Percentiles rank a stretch among this genome's conserved stretches.
phyloP scores from a whole-genome alignment of 345 rosid genomes.

The Conringia planisiliqua region DNA sequence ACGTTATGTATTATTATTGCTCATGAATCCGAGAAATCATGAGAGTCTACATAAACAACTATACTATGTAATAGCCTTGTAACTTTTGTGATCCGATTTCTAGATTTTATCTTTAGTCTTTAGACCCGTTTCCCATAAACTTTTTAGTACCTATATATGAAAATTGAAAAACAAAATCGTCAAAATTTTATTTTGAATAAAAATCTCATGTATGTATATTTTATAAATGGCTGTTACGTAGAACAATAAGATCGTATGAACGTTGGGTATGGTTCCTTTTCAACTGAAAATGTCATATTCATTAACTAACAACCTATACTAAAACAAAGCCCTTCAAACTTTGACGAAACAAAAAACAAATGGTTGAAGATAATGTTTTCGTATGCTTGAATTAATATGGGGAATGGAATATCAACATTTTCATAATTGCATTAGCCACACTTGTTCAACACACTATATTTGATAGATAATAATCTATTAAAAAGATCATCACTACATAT shows the following conservation, averaged over 20 bases:
- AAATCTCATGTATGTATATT: background rate
- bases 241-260: conserved; percentile 6
- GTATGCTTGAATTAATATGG: background rate
- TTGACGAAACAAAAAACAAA: background rate
- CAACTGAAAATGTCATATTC: conserved; percentile 17
- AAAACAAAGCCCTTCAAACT: background rate
- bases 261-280: conserved; percentile 18
- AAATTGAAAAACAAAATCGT: background rate
- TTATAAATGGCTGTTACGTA: conserved; percentile 5
- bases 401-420: background rate
- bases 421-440: background rate
- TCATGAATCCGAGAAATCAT: conserved; percentile 13
- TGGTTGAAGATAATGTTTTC: background rate
- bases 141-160: conserved; percentile 7
- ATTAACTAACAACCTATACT: conserved; percentile 9
- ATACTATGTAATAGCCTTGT: conserved; percentile 5
- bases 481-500: background rate
- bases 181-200: background rate
- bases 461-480: background rate
- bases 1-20: background rate
- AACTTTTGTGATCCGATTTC: conserved; percentile 10
- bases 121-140: conserved; percentile 15
- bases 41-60: background rate
- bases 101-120: conserved; percentile 7
- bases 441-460: background rate